Base-by-base conservation (phyloP, 139 green algal species). In the Chlamydomonas sp. region DNA sequence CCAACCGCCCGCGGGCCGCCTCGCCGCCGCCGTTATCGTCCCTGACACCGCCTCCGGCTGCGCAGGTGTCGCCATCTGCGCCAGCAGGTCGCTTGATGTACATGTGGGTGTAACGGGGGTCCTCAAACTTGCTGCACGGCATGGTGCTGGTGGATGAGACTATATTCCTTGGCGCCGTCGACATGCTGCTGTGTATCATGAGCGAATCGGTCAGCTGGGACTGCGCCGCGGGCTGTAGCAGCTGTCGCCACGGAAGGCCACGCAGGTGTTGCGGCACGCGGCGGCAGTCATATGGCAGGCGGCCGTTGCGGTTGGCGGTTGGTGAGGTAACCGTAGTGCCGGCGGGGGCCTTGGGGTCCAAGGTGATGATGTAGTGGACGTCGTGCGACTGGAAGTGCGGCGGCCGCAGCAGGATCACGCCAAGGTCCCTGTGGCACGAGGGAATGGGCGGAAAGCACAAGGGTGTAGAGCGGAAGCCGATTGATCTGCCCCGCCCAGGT, bases 341-440 rank as follows among this genome's bases (percentile, higher is more conserved):
- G 31, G 31, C 31, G 31, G 0, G 31, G 31, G 31, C 31, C 2
- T 18, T 2, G 59, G 5, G 5, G 63, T 18, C 63, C 58, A 75
- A 80, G 0, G 67, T 71, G 60, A 90, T 77, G 58, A 92, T 2
- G 60, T 90, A 94, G 68, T 89, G 64, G 5, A 63, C 59, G 4
- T 84, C 69, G 16, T 86, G 92, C 63, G 90, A 57, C 16, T 80
- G 63, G 90, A 95, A 93, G 74, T 63, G 6, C 0, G 2, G 74
- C 4, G 87, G 85, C 4, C 92, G 77, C 63, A 93, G 74, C 72
- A 92, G 7, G 31, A 93, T 90, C 75, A 89, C 85, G 7, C 63
- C 14, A 0, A 74, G 75, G 61, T 89, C 62, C 77, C 90, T 90
- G 78, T 49, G 31, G n/a, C n/a, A n/a, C n/a, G n/a, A n/a, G n/a